Evolutionary conservation across 2,329 filamentous ascomycete genomes (phyloP).

Genomic region (Hypoxylon sp.): DNA sequence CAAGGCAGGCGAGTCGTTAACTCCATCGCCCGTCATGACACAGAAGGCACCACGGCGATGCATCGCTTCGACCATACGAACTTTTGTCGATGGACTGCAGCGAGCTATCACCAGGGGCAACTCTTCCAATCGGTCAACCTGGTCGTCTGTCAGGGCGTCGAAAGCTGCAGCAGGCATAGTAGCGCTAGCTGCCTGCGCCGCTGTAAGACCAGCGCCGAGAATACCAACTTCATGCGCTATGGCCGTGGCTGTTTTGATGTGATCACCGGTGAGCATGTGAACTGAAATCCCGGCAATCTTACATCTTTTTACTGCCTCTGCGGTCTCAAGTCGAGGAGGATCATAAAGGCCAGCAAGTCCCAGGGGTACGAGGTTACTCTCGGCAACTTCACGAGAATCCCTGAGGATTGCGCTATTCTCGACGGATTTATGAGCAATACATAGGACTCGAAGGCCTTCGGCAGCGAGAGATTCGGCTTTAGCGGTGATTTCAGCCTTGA

Average conservation of each 20-base stretch:
- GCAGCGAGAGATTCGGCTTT: conserved; percentile 65
- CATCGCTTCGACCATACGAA: conserved; percentile 79
- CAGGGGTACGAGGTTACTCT: conserved; percentile 68
- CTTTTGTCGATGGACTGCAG: conserved; percentile 75
- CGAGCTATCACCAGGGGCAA: conserved; percentile 74
- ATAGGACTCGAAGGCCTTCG: conserved; percentile 73
- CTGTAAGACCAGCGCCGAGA: conserved; percentile 50
- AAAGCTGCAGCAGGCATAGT: conserved; percentile 72
- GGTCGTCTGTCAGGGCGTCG: conserved; percentile 66
- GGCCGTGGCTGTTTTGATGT: conserved; percentile 71
- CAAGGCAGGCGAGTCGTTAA: conserved; percentile 77
- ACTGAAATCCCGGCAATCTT: conserved; percentile 69
- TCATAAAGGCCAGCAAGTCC: conserved; percentile 78
- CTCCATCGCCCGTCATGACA: conserved; percentile 79
- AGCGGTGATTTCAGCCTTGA: conserved; percentile 56
- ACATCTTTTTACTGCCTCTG: conserved; percentile 66
- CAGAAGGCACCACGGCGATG: conserved; percentile 73
- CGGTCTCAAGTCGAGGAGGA: conserved; percentile 73
- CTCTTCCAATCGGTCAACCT: conserved; percentile 68
- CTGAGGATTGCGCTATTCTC: conserved; percentile 48
- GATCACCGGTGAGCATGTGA: conserved; percentile 75
- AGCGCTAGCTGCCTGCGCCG: conserved; percentile 52
- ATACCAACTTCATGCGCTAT: conserved; percentile 74
- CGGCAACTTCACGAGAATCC: conserved; percentile 61
- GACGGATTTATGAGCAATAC: conserved; percentile 65